Evolutionary conservation across 768 basidiomycete species (phyloP).

Genomic region (Lyophyllum atratum): DNA sequence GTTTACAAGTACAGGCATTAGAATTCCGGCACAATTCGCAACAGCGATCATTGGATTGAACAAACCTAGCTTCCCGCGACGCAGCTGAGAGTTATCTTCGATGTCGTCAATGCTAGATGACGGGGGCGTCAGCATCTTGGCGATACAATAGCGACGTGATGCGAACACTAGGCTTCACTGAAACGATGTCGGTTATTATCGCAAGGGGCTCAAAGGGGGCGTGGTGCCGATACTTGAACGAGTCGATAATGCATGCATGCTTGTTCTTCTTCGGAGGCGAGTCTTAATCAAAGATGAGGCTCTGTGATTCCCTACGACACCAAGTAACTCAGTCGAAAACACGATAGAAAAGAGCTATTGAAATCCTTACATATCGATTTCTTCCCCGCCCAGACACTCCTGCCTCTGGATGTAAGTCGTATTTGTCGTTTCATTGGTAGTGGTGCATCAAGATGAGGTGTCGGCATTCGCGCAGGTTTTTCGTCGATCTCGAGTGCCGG

Average conservation of each 20-base stretch:
- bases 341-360: not conserved
- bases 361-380: not conserved
- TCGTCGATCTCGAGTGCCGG: not conserved
- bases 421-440: not conserved
- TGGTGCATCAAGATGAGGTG: not conserved
- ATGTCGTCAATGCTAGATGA: slow-evolving; percentile 83
- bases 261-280: slow-evolving; percentile 91
- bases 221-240: slow-evolving; percentile 89
- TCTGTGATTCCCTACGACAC: slow-evolving; percentile 60
- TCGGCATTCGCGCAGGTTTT: not conserved
- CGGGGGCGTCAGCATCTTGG: not conserved
- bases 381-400: not conserved
- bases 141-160: not conserved
- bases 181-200: slow-evolving; percentile 77
- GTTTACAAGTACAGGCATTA: not conserved
- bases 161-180: slow-evolving; percentile 63
- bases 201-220: slow-evolving; percentile 71
- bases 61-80: slow-evolving; percentile 80
- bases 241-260: slow-evolving; percentile 79
- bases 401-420: not conserved
- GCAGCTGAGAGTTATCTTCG: slow-evolving; percentile 83
- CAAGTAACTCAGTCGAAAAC: not conserved
- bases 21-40: too few species aligned
- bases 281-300: slow-evolving; percentile 79
- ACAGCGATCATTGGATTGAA: not conserved